Conservation (phyloP, 106 monocot genomes). For the Allium sativum region DNA sequence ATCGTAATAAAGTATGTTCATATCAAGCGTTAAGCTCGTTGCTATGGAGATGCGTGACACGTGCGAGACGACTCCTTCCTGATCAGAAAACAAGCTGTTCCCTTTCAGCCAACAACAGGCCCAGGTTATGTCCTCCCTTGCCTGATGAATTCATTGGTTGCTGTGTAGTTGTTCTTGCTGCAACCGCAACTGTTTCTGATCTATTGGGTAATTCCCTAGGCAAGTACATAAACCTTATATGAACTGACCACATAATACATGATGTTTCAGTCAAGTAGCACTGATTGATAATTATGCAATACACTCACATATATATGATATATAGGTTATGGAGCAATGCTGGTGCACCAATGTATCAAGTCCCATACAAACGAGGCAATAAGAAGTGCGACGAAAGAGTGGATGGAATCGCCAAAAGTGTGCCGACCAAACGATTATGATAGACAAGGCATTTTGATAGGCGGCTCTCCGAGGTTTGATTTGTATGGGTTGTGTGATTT, state of each 20-base stretch:
- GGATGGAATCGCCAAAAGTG: not conserved
- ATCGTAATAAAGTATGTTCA: constrained; percentile 4
- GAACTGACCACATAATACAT: too few relatives aligned
- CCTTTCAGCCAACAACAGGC: not conserved
- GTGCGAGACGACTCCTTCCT: constrained; percentile 2
- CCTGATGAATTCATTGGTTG: not conserved
- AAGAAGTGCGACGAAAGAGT: not conserved
- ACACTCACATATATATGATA: not conserved
- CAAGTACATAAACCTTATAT: not conserved
- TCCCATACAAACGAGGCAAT: not conserved
- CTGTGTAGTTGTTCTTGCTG: not conserved
- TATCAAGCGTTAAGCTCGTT: constrained; percentile 10
- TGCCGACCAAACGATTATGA: not conserved
- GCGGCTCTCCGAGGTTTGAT: constrained; percentile 3
- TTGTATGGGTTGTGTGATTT: not conserved
- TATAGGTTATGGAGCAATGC: not conserved
- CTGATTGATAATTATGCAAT: constrained; percentile 5
- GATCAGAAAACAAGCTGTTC: not conserved
- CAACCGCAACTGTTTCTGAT: not conserved
- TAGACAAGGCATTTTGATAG: not conserved
- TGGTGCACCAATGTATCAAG: not conserved
- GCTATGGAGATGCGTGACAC: constrained; percentile 15
- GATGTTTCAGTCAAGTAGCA: not conserved
- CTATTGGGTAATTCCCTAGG: not conserved
- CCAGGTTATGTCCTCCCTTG: not conserved